A percentile compares a stretch with the other conserved stretches of the same genome.
Conservation (phyloP, 2,329 filamentous ascomycete species). For the Arachnopeziza araneosa region DNA sequence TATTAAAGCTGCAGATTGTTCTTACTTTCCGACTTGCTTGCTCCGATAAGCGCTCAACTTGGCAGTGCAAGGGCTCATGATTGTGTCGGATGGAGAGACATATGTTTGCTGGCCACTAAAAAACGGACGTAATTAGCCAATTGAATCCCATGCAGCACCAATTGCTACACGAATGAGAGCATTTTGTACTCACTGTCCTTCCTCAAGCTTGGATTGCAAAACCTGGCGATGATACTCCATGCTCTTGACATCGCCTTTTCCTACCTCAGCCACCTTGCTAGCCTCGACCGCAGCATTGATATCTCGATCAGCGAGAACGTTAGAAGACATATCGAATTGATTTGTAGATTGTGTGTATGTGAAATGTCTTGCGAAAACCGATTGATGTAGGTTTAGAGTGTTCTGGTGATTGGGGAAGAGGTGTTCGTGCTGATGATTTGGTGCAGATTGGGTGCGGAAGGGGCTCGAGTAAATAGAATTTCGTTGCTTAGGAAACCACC, state of each 20-base stretch:
- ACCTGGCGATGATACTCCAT: conserved; percentile 77
- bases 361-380: neutral
- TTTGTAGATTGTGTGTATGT: conserved; percentile 5
- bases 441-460: neutral
- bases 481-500: neutral
- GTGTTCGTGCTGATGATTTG: neutral
- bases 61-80: conserved; percentile 80
- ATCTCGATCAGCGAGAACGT: conserved; percentile 60
- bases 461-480: neutral
- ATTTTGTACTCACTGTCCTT: conserved; percentile 50
- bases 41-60: conserved; percentile 77
- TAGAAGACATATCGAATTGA: conserved; percentile 45
- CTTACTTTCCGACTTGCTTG: conserved; percentile 74
- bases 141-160: neutral
- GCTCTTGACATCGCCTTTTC: conserved; percentile 50
- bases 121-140: conserved; percentile 12
- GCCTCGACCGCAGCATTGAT: conserved; percentile 50
- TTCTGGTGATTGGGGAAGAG: neutral
- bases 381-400: neutral
- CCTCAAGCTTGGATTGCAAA: conserved; percentile 65
- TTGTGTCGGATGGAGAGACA: conserved; percentile 79
- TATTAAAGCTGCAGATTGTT: conserved; percentile 17
- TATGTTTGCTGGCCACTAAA: conserved; percentile 41
- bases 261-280: conserved; percentile 26
- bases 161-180: neutral